phyloP scores from a whole-genome alignment of 495 filamentous ascomycete species.

The Trichoderma asperelloides region DNA sequence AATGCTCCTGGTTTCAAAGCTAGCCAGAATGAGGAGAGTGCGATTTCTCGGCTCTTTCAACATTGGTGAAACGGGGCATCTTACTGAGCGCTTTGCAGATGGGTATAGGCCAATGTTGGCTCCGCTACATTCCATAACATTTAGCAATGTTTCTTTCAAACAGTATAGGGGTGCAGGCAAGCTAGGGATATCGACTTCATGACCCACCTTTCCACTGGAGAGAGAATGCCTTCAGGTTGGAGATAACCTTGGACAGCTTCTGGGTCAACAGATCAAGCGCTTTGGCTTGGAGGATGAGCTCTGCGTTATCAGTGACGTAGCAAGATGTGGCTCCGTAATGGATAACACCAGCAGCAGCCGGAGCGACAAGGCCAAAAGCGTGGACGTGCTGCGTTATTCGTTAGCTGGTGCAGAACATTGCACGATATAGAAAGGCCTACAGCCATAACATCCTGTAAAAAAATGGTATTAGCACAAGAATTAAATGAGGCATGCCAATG shows the following conservation, averaged over 20 bases:
- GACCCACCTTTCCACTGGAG: conserved; percentile 54
- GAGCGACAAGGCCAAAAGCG: conserved; percentile 59
- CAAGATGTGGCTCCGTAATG: conserved; percentile 60
- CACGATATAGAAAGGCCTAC: not conserved
- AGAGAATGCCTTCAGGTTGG: conserved; percentile 71
- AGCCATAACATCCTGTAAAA: conserved; percentile 51
- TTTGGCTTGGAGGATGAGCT: conserved; percentile 74
- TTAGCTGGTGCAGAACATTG: not conserved
- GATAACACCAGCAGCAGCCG: conserved; percentile 78
- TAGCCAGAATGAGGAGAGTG: too few species aligned
- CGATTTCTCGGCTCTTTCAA: too few species aligned
- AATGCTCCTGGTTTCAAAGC: not conserved
- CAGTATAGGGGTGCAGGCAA: not conserved
- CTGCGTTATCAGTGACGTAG: conserved; percentile 77
- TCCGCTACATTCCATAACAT: conserved; percentile 16
- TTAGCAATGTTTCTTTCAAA: not conserved
- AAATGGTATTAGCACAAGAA: not conserved
- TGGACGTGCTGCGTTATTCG: conserved; percentile 51
- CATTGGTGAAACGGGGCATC: not conserved
- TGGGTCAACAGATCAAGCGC: conserved; percentile 68
- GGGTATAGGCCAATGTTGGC: conserved; percentile 71
- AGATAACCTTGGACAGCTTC: conserved; percentile 77
- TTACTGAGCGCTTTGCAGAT: conserved; percentile 53
- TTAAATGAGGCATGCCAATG: not conserved
- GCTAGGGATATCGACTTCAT: too few species aligned